Percentiles rank a stretch among this genome's conserved stretches.
These are phyloP conservation scores for Aspergillus steynii DNA, from an alignment of 495 filamentous ascomycete species.

Conservation along the genomic window DNA sequence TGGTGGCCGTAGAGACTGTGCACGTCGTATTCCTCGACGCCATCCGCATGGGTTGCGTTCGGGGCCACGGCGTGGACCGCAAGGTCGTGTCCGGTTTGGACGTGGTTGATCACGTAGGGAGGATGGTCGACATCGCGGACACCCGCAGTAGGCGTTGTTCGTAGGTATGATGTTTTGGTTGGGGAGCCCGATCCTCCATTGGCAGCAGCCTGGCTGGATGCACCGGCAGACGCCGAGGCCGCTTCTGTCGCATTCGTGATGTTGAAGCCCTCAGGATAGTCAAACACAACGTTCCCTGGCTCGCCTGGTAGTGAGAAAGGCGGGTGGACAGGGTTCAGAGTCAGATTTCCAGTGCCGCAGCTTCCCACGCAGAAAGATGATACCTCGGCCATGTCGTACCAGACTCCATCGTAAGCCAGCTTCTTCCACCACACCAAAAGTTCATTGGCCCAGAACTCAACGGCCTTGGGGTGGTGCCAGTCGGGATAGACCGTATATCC, in stretches of 20 bases:
- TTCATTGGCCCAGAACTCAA: conserved; percentile 72
- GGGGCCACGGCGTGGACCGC: conserved; percentile 72
- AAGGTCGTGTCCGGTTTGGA: conserved; percentile 65
- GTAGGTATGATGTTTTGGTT: conserved; percentile 51
- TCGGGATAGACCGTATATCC: conserved; percentile 67
- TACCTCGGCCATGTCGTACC: conserved; percentile 67
- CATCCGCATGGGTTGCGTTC: conserved; percentile 76
- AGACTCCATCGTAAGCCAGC: conserved; percentile 58
- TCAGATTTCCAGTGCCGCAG: conserved; percentile 69
- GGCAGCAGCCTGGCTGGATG: conserved; percentile 52
- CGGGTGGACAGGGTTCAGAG: conserved; percentile 69
- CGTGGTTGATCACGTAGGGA: conserved; percentile 80
- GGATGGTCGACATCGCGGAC: conserved; percentile 76
- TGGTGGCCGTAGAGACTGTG: conserved; percentile 77
- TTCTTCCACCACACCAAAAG: conserved; percentile 60
- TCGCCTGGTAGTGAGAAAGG: conserved; percentile 67
- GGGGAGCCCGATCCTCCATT: conserved; percentile 37
- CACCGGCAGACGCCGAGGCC: conserved; percentile 53
- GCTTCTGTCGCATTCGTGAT: conserved; percentile 70
- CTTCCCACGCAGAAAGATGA: conserved; percentile 81
- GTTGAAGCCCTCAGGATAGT: conserved; percentile 73
- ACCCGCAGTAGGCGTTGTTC: conserved; percentile 66
- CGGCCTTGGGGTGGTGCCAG: conserved; percentile 57
- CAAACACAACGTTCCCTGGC: conserved; percentile 57
- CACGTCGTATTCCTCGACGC: conserved; percentile 74